phyloP scores from a whole-genome alignment of 2,329 filamentous ascomycete species.

The Colletotrichum zoysiae region DNA sequence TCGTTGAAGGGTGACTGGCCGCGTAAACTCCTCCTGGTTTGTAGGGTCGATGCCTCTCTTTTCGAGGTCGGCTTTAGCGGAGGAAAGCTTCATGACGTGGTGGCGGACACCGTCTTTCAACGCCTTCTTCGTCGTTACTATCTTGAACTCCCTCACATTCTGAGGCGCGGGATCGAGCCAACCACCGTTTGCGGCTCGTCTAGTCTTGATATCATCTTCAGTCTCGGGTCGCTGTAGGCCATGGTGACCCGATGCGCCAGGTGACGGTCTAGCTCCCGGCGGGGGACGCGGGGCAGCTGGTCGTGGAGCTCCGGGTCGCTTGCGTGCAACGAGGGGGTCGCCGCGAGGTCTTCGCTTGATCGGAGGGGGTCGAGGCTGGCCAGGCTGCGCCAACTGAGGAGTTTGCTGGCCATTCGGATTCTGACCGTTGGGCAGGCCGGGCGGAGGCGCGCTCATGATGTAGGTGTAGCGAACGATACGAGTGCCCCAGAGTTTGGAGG shows the following conservation, averaged over 20 bases:
- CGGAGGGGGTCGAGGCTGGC: constrained; percentile 54
- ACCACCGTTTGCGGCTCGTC: constrained; percentile 57
- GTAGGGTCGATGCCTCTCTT: constrained; percentile 76
- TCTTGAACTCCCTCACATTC: constrained; percentile 60
- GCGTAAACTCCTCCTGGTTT: constrained; percentile 82
- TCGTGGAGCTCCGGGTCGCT: constrained; percentile 58
- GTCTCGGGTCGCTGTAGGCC: constrained; percentile 42
- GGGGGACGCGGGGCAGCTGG: constrained; percentile 46
- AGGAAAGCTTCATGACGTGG: constrained; percentile 85
- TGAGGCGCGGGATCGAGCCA: constrained; percentile 67
- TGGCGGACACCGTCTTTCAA: constrained; percentile 84
- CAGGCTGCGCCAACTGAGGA: constrained; percentile 36
- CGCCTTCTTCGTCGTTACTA: constrained; percentile 86
- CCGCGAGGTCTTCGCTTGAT: constrained; percentile 60
- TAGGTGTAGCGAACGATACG: not conserved
- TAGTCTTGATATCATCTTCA: constrained; percentile 46
- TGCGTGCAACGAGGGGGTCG: constrained; percentile 75
- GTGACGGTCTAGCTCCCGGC: constrained; percentile 38
- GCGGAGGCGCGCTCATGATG: constrained; percentile 60
- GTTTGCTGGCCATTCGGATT: constrained; percentile 49
- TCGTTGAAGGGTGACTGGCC: constrained; percentile 89
- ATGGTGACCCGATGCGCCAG: constrained; percentile 28
- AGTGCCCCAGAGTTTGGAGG: not conserved
- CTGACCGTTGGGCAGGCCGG: constrained; percentile 49
- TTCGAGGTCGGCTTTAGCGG: constrained; percentile 62